Conservation (phyloP, 768 basidiomycete genomes). For the Hypholoma sublateritium region DNA sequence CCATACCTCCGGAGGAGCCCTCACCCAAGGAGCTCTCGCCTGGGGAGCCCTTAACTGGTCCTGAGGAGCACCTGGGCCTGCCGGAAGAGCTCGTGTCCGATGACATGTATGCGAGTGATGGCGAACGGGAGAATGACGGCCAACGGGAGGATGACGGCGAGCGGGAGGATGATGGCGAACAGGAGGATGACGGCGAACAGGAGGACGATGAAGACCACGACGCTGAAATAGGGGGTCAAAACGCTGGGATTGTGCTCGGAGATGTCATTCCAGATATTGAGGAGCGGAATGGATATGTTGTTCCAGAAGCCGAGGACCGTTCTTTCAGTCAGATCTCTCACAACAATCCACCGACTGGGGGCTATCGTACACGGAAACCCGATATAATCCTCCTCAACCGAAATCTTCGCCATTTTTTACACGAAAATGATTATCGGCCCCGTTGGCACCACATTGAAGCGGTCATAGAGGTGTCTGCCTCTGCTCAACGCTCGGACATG, state of each 20-base stretch:
- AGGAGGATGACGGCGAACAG: too few species aligned
- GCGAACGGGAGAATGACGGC: too few species aligned
- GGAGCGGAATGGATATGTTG: background rate
- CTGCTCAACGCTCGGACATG: background rate
- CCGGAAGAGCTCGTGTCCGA: background rate
- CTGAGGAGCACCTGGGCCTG: background rate
- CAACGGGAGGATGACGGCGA: too few species aligned
- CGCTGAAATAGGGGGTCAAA: too few species aligned
- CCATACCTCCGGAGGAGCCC: too few species aligned
- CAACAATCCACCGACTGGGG: background rate
- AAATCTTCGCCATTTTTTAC: too few species aligned
- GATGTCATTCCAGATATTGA: background rate
- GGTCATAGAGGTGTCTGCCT: background rate
- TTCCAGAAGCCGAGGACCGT: background rate
- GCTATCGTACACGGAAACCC: background rate
- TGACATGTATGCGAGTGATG: background rate
- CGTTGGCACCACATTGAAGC: constrained; percentile 3
- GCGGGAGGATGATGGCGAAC: too few species aligned
- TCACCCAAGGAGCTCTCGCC: too few species aligned
- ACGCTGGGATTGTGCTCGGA: background rate
- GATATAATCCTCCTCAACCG: background rate
- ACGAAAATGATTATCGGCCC: background rate
- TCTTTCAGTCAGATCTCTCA: background rate
- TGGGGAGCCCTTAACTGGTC: too few species aligned
- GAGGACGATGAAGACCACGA: too few species aligned